Evolutionary conservation across 108 stramenopile species (phyloP).

Genomic region (Skeletonema tropicum): DNA sequence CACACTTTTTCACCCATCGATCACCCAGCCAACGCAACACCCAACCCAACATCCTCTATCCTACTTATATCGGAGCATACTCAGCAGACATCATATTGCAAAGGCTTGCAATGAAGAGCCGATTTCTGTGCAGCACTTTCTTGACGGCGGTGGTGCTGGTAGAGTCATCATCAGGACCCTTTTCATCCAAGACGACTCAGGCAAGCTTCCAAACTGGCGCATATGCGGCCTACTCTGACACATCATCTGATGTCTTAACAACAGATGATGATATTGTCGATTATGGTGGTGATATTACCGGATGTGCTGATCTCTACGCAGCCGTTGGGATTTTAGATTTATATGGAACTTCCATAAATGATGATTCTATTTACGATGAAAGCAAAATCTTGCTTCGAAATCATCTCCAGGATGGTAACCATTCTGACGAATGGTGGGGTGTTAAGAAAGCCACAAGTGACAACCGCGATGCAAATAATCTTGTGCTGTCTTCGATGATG

Average conservation of each 20-base stretch:
- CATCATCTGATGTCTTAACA: not conserved
- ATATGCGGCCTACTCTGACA: not conserved
- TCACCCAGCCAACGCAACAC: too few species aligned
- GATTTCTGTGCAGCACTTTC: not conserved
- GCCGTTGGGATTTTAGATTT: not conserved
- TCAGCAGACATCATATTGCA: too few species aligned
- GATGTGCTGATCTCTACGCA: not conserved
- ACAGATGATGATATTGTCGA: not conserved
- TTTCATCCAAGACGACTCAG: not conserved
- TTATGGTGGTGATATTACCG: not conserved
- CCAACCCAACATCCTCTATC: too few species aligned
- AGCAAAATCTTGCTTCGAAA: constrained; percentile 1
- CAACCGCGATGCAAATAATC: not conserved
- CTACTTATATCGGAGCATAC: too few species aligned
- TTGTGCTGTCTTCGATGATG: constrained; percentile 19
- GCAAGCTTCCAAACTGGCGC: not conserved
- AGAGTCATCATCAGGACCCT: not conserved
- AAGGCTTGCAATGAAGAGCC: not conserved
- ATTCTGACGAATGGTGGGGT: not conserved
- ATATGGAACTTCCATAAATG: not conserved
- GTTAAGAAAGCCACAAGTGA: not conserved
- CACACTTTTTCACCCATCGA: too few species aligned
- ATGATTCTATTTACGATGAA: not conserved
- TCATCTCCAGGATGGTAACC: not conserved
- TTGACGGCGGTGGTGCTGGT: not conserved